Evolutionary conservation across 163 green algal species (phyloP).

Genomic region (Coccomyxa subellipsoidea): DNA sequence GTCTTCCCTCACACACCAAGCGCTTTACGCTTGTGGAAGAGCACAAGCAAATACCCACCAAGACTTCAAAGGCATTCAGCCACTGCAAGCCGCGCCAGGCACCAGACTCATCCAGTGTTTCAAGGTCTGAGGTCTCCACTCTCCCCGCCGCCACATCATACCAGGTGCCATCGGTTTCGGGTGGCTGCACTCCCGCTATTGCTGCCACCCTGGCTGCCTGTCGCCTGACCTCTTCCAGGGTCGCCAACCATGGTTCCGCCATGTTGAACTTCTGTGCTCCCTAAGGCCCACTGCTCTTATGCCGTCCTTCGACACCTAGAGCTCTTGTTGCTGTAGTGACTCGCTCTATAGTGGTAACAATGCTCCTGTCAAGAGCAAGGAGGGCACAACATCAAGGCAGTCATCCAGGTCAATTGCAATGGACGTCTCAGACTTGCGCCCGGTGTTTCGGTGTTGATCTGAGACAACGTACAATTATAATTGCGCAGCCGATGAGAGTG

Average conservation of each 20-base stretch:
- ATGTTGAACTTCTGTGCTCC: neutral
- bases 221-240: constrained; percentile 2
- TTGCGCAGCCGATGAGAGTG: no score
- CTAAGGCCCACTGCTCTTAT: no score
- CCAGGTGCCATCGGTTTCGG: constrained; percentile 10
- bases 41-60: constrained; percentile 13
- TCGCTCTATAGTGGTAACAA: no score
- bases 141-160: constrained; percentile 10
- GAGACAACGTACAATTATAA: no score
- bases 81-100: constrained; percentile 11
- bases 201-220: neutral
- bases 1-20: no score
- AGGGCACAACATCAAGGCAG: no score
- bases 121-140: neutral
- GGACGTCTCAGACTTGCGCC: no score
- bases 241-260: neutral
- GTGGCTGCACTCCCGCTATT: neutral
- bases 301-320: neutral
- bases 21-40: no score
- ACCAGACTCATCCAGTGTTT: neutral
- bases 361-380: no score
- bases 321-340: neutral
- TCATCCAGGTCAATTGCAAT: no score
- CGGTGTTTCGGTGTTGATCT: no score
- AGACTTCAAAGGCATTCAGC: constrained; percentile 14